Percentiles rank a stretch among this genome's conserved stretches.
phyloP scores from a whole-genome alignment of 202 grass and related monocot species.

The Digitaria exilis region DNA sequence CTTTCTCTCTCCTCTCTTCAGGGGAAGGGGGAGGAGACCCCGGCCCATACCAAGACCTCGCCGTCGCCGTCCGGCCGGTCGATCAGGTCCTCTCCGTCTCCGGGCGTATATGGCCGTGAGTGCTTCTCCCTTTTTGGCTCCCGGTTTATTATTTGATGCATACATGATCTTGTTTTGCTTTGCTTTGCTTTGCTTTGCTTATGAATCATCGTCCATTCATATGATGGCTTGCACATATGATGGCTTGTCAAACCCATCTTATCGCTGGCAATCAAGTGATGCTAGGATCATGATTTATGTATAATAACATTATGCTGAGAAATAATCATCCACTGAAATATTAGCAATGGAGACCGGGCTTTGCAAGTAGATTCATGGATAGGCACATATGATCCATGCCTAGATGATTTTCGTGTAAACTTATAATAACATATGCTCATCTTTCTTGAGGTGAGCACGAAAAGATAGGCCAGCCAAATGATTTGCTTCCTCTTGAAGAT shows the following conservation, averaged over 20 bases:
- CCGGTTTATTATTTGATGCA: not conserved
- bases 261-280: not conserved
- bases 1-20: constrained; percentile 34
- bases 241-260: not conserved
- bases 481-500: not conserved
- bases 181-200: not conserved
- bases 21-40: constrained; percentile 26
- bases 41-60: not conserved
- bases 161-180: too few relatives aligned
- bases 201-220: not conserved
- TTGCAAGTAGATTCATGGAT: not conserved
- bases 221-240: too few relatives aligned
- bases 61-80: not conserved
- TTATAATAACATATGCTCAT: not conserved
- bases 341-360: not conserved
- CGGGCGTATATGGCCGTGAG: constrained; percentile 58
- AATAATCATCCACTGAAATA: not conserved
- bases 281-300: not conserved
- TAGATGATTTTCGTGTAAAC: not conserved
- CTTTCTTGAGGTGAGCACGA: not conserved
- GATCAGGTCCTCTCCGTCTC: constrained; percentile 9
- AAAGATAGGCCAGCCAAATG: not conserved
- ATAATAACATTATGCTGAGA: not conserved
- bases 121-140: not conserved
- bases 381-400: not conserved